phyloP scores from a whole-genome alignment of 108 stramenopile species.

The Nitzschia putrida region DNA sequence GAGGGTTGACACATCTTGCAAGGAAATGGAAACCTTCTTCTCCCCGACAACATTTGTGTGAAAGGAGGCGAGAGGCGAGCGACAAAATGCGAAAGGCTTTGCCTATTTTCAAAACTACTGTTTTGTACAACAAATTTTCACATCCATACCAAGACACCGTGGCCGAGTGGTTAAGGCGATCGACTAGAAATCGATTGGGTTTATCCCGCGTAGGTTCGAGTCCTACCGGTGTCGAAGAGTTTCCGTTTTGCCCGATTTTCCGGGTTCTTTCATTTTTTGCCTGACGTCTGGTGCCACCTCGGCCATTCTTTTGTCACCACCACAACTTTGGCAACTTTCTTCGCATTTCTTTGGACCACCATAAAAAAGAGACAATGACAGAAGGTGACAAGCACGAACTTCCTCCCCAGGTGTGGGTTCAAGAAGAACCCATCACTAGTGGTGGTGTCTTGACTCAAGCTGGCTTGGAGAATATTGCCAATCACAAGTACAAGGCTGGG shows the following conservation, averaged over 20 bases:
- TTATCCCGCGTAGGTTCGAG: conserved; percentile 83
- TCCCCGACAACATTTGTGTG: no score
- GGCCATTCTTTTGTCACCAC: no score
- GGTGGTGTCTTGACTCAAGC: conserved; percentile 41
- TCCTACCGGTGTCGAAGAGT: conserved; percentile 61
- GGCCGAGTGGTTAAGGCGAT: conserved; percentile 86
- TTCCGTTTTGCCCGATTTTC: conserved; percentile 15
- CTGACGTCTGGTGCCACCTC: no score
- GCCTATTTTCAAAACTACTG: no score
- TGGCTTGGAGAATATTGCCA: conserved; percentile 72
- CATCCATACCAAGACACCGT: conserved; percentile 57
- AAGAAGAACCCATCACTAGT: conserved; percentile 17
- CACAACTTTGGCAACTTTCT: no score
- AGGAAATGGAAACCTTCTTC: no score
- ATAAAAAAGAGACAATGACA: background rate
- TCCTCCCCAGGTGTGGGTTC: conserved; percentile 27
- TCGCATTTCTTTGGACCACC: background rate
- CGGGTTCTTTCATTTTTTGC: no score
- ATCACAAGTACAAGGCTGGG: conserved; percentile 77
- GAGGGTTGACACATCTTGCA: no score
- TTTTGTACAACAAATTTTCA: no score
- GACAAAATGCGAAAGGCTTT: no score
- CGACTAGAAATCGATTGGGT: conserved; percentile 80
- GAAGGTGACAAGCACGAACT: background rate
- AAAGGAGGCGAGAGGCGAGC: no score